Evolutionary conservation across 805 yeast species (phyloP), one percentile per base, ranked within the genome.

Genomic region (Hanseniaspora osmophila): DNA sequence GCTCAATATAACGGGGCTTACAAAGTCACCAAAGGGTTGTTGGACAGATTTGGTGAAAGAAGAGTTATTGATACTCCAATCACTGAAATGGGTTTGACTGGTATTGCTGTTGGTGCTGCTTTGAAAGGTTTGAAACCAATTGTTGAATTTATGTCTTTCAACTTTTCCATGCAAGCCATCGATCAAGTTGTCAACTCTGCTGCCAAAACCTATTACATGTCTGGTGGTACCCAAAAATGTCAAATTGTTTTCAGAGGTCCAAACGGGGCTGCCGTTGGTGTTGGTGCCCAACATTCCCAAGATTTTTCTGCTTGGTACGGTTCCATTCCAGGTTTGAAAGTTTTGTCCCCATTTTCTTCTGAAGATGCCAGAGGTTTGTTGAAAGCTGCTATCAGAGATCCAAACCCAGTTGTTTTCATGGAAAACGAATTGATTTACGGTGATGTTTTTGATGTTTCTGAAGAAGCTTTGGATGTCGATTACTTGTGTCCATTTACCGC

Each of bases 221-320:
- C 96, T 52, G 99, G 99, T 66, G 99, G 99, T 74, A 84, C 80
- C 52, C 96, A 88, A 69, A 90, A 90, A 51, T 88, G 96, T 74
- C 88, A 85, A 69, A 85, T 90, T 62, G 88, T 95, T 46, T 92
- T 92, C 75, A 82, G 99, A 71, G 99, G 99, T 60, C 97, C 99
- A 51, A 92, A 92, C 68, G 99, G 98, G 69, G 96, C 98, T 43
- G 96, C 98, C 56, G 96, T 96, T 43, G 97, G 97, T 77, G 98
- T 92, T 56, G 99, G 78, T 58, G 99, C 99, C 48, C 99, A 92
- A 71, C 99, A 92, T 71, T 92, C 98, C 27, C 99, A 92, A 71
- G 94, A 87, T 70, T 92, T 78, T 67, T 75, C 95, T 47, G 87
- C 96, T 45, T 92, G 98, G 98, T 92, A 92, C 70, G 97, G 96